These are phyloP conservation scores for Beauveria asiatica DNA, from an alignment of 2,329 filamentous ascomycete species.

Conservation along the genomic window DNA sequence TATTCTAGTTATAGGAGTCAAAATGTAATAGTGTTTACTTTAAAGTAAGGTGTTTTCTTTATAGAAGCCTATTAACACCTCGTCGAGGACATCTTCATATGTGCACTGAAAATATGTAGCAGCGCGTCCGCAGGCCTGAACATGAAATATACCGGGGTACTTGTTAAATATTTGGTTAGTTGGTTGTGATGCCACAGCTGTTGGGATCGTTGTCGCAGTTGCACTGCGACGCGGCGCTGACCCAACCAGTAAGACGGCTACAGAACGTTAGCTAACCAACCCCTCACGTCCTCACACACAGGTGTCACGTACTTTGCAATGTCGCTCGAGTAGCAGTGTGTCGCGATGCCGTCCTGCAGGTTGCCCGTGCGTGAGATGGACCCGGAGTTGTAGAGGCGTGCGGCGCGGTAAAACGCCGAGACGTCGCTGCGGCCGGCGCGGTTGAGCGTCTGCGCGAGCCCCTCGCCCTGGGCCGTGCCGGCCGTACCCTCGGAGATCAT, in stretches of 20 bases:
- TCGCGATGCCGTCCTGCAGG: conserved; percentile 33
- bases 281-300: background rate
- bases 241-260: conserved; percentile 17
- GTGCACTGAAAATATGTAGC: background rate
- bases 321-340: conserved; percentile 42
- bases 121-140: background rate
- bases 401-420: conserved; percentile 35
- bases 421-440: conserved; percentile 22
- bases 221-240: conserved; percentile 14
- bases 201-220: conserved; percentile 15
- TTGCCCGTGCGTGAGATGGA: conserved; percentile 25
- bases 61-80: background rate
- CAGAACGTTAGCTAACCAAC: background rate
- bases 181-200: conserved; percentile 13
- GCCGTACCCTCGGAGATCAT: conserved; percentile 32
- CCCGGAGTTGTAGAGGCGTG: conserved; percentile 44
- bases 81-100: background rate
- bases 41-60: no score
- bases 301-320: conserved; percentile 25
- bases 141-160: background rate
- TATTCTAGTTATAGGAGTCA: no score
- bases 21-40: no score
- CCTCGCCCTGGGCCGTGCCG: conserved; percentile 33
- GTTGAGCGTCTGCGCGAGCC: conserved; percentile 30
- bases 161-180: background rate